Evolutionary conservation across 2,329 filamentous ascomycete genomes (phyloP), one percentile per base, ranked within the genome.

Genomic region (Paracorniculantispora psalliotae): DNA sequence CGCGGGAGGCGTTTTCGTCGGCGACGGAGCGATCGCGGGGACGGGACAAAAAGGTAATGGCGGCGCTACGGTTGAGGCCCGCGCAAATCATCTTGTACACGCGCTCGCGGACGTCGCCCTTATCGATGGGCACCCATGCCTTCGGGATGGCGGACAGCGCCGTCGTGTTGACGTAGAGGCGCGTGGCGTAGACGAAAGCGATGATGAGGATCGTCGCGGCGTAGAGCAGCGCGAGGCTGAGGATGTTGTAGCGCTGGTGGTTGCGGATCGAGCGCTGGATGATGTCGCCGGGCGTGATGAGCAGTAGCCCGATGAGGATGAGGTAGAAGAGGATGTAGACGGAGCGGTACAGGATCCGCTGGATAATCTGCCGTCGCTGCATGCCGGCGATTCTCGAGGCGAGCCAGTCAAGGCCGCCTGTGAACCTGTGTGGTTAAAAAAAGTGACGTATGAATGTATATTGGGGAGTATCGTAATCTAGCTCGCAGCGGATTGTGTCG

Each of bases 121-220:
- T 90, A 66, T 94, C 91, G 63, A 96, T 81, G 0, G 92, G 92
- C 17, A 96, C 83, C 82, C 90, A 96, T 57, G 84, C 78, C 72
- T 93, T 94, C 1, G 94, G 94, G 61, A 99, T 96, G 4, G 85
- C 87, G 19, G 87, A 84, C 9, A 97, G 81, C 9, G 90, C 86
- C 48, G 82, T 89, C 62, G 90, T 86, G 68, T 91, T 96, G 56
- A 93, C 90, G 74, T 93, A 97, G 21, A 97, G 82, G n/a, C 94
- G 82, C 56, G 86, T 84, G 58, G 87, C 82, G 72, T 96, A 97
- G 67, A 97, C 84, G 66, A 96, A 85, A 47, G 84, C 73, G 46
- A 91, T 83, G 56, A 92, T 75, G 48, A 90, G 62, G 48, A 88
- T 78, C 15, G 91, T 91, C 50, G 91, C 76, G 59, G 92, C 74